These are phyloP conservation scores for Globisporangium spinosum DNA, from an alignment of 352 stramenopile species.

Conservation along the genomic window DNA sequence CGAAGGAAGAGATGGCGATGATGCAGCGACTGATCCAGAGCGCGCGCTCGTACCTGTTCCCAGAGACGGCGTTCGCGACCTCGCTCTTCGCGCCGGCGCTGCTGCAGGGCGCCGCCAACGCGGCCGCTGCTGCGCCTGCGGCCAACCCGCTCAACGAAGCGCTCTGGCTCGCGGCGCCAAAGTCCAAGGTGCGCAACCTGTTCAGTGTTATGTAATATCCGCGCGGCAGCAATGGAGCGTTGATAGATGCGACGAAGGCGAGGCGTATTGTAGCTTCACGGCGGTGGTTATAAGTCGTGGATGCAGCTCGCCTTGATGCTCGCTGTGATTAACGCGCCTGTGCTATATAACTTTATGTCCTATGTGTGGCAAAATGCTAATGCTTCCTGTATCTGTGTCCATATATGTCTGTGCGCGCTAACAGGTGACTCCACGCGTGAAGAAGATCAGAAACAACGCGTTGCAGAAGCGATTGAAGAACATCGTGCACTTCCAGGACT, in stretches of 20 bases:
- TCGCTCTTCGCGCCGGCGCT: constrained; percentile 31
- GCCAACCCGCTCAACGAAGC: constrained; percentile 62
- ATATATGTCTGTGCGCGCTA: background rate
- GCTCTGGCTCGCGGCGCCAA: constrained; percentile 80
- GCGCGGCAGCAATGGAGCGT: background rate
- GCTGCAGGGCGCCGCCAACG: constrained; percentile 29
- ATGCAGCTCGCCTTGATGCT: background rate
- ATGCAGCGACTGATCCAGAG: constrained; percentile 69
- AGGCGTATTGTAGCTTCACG: background rate
- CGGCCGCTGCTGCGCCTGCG: constrained; percentile 26
- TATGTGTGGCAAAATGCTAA: background rate
- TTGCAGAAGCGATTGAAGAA: constrained; percentile 87
- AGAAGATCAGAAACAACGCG: constrained; percentile 88
- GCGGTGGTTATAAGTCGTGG: too few species aligned
- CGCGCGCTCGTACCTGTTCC: constrained; percentile 51
- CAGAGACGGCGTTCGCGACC: constrained; percentile 42
- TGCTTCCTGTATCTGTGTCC: background rate
- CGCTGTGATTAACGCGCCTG: background rate
- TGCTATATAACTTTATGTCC: background rate
- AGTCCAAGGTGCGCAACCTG: constrained; percentile 70
- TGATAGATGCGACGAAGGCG: background rate
- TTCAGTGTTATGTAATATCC: background rate
- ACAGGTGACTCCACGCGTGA: constrained; percentile 81
- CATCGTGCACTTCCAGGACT: constrained; percentile 89
- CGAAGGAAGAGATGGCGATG: constrained; percentile 24